Percentiles rank a stretch among this genome's conserved stretches.
These are phyloP conservation scores for Coniferiporia sulphurascens DNA, from an alignment of 1,284 basidiomycete genomes.

Conservation along the genomic window DNA sequence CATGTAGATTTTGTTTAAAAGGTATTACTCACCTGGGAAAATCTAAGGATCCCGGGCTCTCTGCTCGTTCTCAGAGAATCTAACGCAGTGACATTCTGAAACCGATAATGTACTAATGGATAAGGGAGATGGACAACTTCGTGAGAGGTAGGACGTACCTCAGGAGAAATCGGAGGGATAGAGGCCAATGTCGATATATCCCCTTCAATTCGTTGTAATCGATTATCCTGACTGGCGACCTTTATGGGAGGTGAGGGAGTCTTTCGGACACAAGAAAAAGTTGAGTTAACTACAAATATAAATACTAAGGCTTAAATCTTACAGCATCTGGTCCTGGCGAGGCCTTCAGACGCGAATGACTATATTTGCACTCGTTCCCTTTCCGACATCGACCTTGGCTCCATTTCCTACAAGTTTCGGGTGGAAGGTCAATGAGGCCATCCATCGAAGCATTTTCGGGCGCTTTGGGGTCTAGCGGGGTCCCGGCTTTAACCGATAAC, in stretches of 20 bases:
- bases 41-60: not conserved
- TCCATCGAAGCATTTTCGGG: not conserved
- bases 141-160: not conserved
- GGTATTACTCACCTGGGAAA: not conserved
- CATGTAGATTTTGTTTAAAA: not conserved
- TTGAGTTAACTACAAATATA: not conserved
- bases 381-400: not conserved
- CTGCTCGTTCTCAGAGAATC: not conserved
- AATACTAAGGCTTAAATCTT: too few species aligned
- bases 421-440: not conserved
- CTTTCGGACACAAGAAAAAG: not conserved
- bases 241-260: not conserved
- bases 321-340: too few species aligned
- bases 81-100: not conserved
- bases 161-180: not conserved
- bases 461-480: not conserved
- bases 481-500: not conserved
- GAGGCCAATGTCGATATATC: not conserved
- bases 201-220: too few species aligned
- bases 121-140: not conserved
- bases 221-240: not conserved
- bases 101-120: not conserved
- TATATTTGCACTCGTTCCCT: not conserved
- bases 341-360: not conserved
- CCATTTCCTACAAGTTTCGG: conserved; percentile 1